Evolutionary conservation across 2,329 filamentous ascomycete species (phyloP).

Genomic region (Rutstroemia sp.): DNA sequence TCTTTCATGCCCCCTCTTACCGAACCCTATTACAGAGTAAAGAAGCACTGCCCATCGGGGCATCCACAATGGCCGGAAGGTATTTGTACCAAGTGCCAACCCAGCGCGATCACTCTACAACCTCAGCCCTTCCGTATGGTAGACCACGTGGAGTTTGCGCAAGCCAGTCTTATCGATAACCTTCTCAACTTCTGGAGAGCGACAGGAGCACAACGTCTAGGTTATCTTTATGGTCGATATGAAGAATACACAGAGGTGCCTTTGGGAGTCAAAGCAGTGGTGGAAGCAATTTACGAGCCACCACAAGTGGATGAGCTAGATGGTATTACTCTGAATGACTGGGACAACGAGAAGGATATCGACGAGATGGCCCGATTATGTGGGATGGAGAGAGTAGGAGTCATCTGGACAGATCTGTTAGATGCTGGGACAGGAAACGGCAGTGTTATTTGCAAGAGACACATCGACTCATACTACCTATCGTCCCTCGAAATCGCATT

Average conservation of each 20-base stretch:
- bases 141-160: conserved; percentile 94
- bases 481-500: conserved; percentile 90
- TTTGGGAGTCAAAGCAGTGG: conserved; percentile 86
- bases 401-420: conserved; percentile 89
- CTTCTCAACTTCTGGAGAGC: conserved; percentile 88
- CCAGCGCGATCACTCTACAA: conserved; percentile 91
- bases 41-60: conserved; percentile 81
- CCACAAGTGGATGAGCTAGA: conserved; percentile 86
- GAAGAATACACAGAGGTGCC: conserved; percentile 89
- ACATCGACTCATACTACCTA: conserved; percentile 85
- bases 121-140: conserved; percentile 94
- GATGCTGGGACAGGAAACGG: conserved; percentile 77
- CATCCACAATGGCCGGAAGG: conserved; percentile 92
- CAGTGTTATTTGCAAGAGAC: conserved; percentile 86
- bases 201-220: conserved; percentile 75
- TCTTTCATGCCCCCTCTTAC: conserved; percentile 94
- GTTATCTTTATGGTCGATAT: conserved; percentile 86
- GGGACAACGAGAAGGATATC: conserved; percentile 77
- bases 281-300: conserved; percentile 95
- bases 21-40: conserved; percentile 89
- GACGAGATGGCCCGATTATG: conserved; percentile 75
- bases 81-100: conserved; percentile 97
- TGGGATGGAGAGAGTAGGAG: conserved; percentile 79
- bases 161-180: conserved; percentile 75
- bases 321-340: conserved; percentile 76